Percentiles rank a stretch among this genome's conserved stretches.
These are phyloP conservation scores for Lasiodiplodia gonubiensis DNA, from an alignment of 2,329 filamentous ascomycete species.

Conservation along the genomic window DNA sequence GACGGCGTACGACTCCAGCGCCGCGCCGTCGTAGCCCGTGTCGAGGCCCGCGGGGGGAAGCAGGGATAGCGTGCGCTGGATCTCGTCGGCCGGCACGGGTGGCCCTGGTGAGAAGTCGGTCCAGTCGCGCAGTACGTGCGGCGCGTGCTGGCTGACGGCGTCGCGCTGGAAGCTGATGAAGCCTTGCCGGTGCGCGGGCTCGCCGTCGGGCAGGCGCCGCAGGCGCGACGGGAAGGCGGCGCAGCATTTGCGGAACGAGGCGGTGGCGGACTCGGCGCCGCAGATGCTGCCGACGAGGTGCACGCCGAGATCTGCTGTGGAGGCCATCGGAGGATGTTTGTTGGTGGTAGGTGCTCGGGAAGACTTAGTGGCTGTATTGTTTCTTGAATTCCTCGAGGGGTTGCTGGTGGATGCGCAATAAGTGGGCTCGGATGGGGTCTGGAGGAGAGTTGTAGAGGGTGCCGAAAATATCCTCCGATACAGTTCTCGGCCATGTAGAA, in stretches of 20 bases:
- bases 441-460: too few relatives aligned
- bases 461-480: too few relatives aligned
- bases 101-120: background rate
- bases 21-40: constrained; percentile 43
- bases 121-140: background rate
- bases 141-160: constrained; percentile 15
- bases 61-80: constrained; percentile 7
- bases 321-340: too few relatives aligned
- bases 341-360: too few relatives aligned
- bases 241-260: constrained; percentile 25
- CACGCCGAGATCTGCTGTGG: constrained; percentile 1
- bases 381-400: too few relatives aligned
- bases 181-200: constrained; percentile 29
- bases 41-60: constrained; percentile 22
- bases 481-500: too few relatives aligned
- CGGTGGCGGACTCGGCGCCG: constrained; percentile 8
- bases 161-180: constrained; percentile 30
- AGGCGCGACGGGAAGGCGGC: constrained; percentile 28
- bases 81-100: background rate
- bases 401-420: too few relatives aligned
- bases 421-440: too few relatives aligned
- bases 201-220: constrained; percentile 33
- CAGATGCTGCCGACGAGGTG: constrained; percentile 30
- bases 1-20: constrained; percentile 41
- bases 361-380: too few relatives aligned